Evolutionary conservation across 495 filamentous ascomycete species (phyloP).

Genomic region (Penicillium pancosmium): DNA sequence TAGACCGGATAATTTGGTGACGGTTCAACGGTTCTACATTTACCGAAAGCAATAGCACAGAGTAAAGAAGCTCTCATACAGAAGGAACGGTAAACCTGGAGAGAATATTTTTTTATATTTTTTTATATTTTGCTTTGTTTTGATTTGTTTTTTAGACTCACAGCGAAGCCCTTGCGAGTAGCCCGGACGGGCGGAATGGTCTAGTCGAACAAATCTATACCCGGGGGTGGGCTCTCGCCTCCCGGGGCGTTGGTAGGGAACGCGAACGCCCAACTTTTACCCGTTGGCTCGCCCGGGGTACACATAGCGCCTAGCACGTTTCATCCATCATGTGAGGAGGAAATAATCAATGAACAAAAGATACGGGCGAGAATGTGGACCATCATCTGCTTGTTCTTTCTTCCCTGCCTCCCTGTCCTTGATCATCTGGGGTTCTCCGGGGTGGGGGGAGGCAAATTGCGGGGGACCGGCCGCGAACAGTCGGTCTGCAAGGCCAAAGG

Average conservation of each 20-base stretch:
- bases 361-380: constrained; percentile 8
- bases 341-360: constrained; percentile 1
- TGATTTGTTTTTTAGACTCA: too few relatives aligned
- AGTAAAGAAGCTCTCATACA: not conserved
- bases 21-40: too few relatives aligned
- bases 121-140: not conserved
- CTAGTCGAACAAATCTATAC: not conserved
- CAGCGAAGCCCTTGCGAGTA: constrained; percentile 1
- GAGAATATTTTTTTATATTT: not conserved
- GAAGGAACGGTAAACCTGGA: not conserved
- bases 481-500: not conserved
- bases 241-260: constrained; percentile 21
- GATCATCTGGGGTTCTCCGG: constrained; percentile 13
- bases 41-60: not conserved
- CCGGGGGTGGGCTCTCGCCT: not conserved
- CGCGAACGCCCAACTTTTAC: constrained; percentile 15
- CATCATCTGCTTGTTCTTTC: constrained; percentile 14
- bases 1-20: too few relatives aligned
- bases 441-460: constrained; percentile 7
- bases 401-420: constrained; percentile 1
- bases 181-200: constrained; percentile 24
- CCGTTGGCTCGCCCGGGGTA: constrained; percentile 2
- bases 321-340: constrained; percentile 31
- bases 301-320: constrained; percentile 20
- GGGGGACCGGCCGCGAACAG: constrained; percentile 10